These are phyloP conservation scores for Parachlorella kessleri DNA, from an alignment of 139 green algal genomes.

Conservation along the genomic window DNA sequence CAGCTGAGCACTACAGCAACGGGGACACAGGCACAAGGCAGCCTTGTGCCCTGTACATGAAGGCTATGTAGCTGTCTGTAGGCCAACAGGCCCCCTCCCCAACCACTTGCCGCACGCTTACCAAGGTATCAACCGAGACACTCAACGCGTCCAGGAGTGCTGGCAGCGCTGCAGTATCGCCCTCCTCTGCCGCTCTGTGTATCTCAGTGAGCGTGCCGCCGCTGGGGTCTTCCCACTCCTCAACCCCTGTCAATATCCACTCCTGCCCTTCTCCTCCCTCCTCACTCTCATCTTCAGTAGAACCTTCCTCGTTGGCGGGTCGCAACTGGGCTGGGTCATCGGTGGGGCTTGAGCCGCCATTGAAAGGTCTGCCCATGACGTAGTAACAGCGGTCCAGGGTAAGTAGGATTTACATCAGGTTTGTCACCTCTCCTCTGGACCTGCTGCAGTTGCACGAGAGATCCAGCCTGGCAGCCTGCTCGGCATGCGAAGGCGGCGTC, in stretches of 20 bases:
- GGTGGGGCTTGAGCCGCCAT: not conserved
- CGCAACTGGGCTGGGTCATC: not conserved
- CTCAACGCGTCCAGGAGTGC: conserved; percentile 8
- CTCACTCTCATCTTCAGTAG: not conserved
- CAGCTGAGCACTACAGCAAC: no score
- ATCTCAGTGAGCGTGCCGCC: conserved; percentile 10
- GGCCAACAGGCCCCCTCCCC: no score
- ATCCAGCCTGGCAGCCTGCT: no score
- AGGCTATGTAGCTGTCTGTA: no score
- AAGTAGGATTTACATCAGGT: no score
- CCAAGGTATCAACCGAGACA: conserved; percentile 26
- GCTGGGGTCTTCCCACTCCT: conserved; percentile 12
- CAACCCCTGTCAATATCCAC: not conserved
- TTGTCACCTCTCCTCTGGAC: no score
- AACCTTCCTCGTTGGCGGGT: not conserved
- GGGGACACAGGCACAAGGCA: no score
- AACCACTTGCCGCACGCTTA: not conserved
- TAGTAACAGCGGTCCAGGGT: no score
- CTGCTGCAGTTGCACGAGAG: no score
- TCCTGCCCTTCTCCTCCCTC: not conserved
- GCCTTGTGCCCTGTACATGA: no score
- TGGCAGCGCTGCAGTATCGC: conserved; percentile 13
- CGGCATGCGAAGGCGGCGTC: no score
- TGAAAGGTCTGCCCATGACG: conserved; percentile 10
- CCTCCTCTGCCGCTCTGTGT: conserved; percentile 22